Evolutionary conservation across 768 basidiomycete genomes (phyloP).

Genomic region (Amanita rimosa): DNA sequence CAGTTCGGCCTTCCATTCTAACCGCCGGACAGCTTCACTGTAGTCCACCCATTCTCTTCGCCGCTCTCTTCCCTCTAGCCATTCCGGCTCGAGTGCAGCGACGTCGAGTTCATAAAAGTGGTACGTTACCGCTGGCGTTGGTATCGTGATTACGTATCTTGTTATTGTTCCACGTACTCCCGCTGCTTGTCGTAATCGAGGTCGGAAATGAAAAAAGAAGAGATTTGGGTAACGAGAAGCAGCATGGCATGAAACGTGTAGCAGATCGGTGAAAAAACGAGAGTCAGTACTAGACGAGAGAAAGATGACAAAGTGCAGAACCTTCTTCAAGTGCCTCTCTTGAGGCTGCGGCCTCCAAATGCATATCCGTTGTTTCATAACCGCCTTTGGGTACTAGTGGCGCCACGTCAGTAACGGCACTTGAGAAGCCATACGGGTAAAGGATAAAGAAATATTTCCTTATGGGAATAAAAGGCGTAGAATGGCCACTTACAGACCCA

Average conservation of each 20-base stretch:
- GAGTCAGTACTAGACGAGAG: slow-evolving; percentile 65
- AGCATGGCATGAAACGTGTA: slow-evolving; percentile 5
- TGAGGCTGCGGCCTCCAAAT: slow-evolving; percentile 78
- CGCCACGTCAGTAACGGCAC: not conserved
- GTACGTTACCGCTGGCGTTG: slow-evolving; percentile 69
- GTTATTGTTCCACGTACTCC: slow-evolving; percentile 83
- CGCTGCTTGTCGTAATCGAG: slow-evolving; percentile 34
- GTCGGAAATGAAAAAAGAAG: slow-evolving; percentile 16
- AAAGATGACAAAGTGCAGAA: slow-evolving; percentile 75
- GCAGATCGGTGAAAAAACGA: slow-evolving; percentile 20
- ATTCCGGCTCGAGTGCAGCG: slow-evolving; percentile 60
- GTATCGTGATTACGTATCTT: slow-evolving; percentile 76
- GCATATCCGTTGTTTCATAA: slow-evolving; percentile 75
- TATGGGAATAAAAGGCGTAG: slow-evolving; percentile 4
- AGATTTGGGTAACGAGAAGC: not conserved
- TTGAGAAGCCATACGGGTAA: slow-evolving; percentile 1
- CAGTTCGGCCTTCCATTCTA: slow-evolving; percentile 82
- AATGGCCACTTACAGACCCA: slow-evolving; percentile 76
- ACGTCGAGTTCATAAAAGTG: slow-evolving; percentile 91
- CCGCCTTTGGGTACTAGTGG: slow-evolving; percentile 82
- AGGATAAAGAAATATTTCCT: slow-evolving; percentile 5
- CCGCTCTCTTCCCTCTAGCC: slow-evolving; percentile 75
- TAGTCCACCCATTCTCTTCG: slow-evolving; percentile 84
- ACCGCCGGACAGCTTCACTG: slow-evolving; percentile 60
- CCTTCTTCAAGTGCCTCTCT: slow-evolving; percentile 95